These are phyloP conservation scores for Xenoacremonium recifei DNA, from an alignment of 2,329 filamentous ascomycete genomes.

Conservation along the genomic window DNA sequence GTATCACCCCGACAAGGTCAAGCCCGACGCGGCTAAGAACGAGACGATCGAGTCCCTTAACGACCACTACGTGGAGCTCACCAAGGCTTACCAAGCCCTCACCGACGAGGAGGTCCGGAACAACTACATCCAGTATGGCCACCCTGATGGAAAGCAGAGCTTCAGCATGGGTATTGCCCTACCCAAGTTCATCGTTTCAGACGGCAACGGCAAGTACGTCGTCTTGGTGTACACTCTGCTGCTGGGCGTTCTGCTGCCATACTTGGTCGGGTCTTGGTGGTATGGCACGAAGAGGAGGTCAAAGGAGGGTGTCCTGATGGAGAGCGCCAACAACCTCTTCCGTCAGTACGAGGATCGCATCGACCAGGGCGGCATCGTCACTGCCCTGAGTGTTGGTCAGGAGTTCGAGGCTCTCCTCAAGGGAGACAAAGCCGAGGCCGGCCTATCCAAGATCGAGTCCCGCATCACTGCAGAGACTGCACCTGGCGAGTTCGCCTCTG, in stretches of 20 bases:
- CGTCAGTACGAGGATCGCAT: slow-evolving; percentile 86
- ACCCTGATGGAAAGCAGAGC: slow-evolving; percentile 97
- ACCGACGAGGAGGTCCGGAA: slow-evolving; percentile 97
- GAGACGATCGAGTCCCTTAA: slow-evolving; percentile 84
- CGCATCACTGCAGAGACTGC: slow-evolving; percentile 66
- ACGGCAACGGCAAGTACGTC: slow-evolving; percentile 94
- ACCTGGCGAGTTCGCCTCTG: slow-evolving; percentile 47
- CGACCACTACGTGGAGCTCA: slow-evolving; percentile 87
- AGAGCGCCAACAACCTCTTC: slow-evolving; percentile 93
- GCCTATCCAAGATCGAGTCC: slow-evolving; percentile 80
- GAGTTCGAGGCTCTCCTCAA: slow-evolving; percentile 78
- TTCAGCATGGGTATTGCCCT: slow-evolving; percentile 97
- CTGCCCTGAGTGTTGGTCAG: slow-evolving; percentile 78
- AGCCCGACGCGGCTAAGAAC: slow-evolving; percentile 81
- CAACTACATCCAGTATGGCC: slow-evolving; percentile 93
- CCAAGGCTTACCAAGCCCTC: slow-evolving; percentile 96
- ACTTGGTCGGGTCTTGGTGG: slow-evolving; percentile 96
- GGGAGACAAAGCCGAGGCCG: slow-evolving; percentile 75
- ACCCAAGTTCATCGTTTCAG: slow-evolving; percentile 86
- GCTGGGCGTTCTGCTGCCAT: slow-evolving; percentile 87
- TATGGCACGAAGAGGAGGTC: slow-evolving; percentile 93
- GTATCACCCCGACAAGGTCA: slow-evolving; percentile 90
- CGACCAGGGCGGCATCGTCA: slow-evolving; percentile 75
- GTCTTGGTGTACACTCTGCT: slow-evolving; percentile 84
- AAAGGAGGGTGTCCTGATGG: slow-evolving; percentile 88